Base-by-base conservation (phyloP, 73 alveolate species). In the Blepharisma japonicum region DNA sequence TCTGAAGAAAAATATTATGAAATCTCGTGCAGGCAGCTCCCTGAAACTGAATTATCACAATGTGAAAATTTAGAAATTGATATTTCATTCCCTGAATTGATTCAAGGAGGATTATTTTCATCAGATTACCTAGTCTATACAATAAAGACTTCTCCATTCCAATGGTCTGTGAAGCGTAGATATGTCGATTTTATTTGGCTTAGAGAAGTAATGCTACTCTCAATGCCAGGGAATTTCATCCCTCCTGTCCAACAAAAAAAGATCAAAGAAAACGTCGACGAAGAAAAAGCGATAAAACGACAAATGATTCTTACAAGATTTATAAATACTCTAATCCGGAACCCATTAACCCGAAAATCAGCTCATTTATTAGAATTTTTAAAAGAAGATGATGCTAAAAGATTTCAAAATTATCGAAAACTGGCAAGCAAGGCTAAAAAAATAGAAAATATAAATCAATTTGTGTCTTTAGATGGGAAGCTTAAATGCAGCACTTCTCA, bases 101-200 rank as follows among this genome's bases (percentile, higher is more conserved):
- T 61, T 2, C 47, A 61, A 18, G 38, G 18, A 18, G 74, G 74
- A 2, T 61, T 61, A 14, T 61, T 61, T 25, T 18, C 38, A 8
- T 2, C 50, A 9, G 5, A 61, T 2, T 61, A 14, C 23, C 47
- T 25, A 1, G 39, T 25, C 23, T 61, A 61, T 5, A 20, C 74
- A 14, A 39, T 61, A 9, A 61, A 8, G 18, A 61, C 74, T 18
- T 9, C 14, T 14, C 74, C 74, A 1, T 61, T 61, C 48, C n/a
- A 61, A 14, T 61, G 74, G 74, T 8, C 14, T 14, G 74, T 61
- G 14, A 61, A 8, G 23, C 14, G 74, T 14, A 39, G 23, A 61
- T 61, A 14, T 25, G 2, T 48, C 23, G 74, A 61, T 25, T 61
- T 61, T 25, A 25, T 61, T 61, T 61, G 74, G 74, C 74, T 61